Conservation (phyloP, 768 basidiomycete species). For the Lactarius pseudohatsudake region DNA sequence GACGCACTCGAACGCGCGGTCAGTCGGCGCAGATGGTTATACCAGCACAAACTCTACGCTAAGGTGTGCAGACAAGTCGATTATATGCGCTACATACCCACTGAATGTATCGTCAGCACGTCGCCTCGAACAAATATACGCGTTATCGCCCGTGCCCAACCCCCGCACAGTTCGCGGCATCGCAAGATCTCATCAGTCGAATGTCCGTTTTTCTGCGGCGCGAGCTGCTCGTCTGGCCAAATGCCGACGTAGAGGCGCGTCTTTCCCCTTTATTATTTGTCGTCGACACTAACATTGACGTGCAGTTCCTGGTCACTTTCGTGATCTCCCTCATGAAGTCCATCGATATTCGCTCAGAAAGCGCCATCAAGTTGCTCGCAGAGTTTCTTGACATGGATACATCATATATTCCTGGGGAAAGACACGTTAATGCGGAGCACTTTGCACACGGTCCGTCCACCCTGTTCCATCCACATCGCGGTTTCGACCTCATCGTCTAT, state of each 20-base stretch:
- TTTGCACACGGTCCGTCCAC: slow-evolving; percentile 81
- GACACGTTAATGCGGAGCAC: slow-evolving; percentile 80
- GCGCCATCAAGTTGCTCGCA: slow-evolving; percentile 77
- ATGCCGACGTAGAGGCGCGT: slow-evolving; percentile 85
- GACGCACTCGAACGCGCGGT: slow-evolving; percentile 79
- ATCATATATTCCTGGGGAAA: slow-evolving; percentile 53
- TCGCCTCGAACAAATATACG: slow-evolving; percentile 84
- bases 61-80: slow-evolving; percentile 55
- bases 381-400: slow-evolving; percentile 86
- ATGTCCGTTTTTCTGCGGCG: slow-evolving; percentile 81
- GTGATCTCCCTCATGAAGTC: slow-evolving; percentile 88
- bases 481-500: neutral
- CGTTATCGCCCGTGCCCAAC: slow-evolving; percentile 90
- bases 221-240: slow-evolving; percentile 84
- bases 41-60: slow-evolving; percentile 74
- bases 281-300: slow-evolving; percentile 14
- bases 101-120: slow-evolving; percentile 56
- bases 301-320: slow-evolving; percentile 84
- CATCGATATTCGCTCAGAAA: slow-evolving; percentile 88
- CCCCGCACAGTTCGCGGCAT: slow-evolving; percentile 77
- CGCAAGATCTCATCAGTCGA: slow-evolving; percentile 68
- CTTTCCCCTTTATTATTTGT: neutral
- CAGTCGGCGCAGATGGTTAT: slow-evolving; percentile 73
- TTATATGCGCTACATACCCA: neutral
- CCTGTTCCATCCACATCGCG: neutral